phyloP scores from a whole-genome alignment of 306 rosid species.

The Quercus robur region DNA sequence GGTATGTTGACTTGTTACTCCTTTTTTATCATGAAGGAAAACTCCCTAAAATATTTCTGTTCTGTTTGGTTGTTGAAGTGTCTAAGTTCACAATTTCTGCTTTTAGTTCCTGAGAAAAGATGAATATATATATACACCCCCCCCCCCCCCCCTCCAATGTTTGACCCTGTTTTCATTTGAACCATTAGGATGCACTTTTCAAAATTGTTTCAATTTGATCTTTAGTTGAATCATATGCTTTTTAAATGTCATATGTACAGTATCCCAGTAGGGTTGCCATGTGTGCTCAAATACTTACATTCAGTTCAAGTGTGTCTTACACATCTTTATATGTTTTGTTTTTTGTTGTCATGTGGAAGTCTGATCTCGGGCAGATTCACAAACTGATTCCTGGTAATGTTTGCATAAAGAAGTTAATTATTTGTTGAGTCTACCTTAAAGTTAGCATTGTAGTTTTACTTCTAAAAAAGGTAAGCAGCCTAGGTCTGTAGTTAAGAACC shows the following conservation, averaged over 20 bases:
- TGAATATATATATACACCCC: background rate
- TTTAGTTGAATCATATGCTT: too few species aligned
- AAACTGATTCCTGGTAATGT: slow-evolving; percentile 89
- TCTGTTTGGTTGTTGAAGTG: slow-evolving; percentile 3
- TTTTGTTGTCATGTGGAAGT: slow-evolving; percentile 68
- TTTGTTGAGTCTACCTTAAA: background rate
- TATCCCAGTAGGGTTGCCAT: too few species aligned
- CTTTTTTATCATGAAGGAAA: background rate
- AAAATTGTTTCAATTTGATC: background rate
- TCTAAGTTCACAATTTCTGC: background rate
- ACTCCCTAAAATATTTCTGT: background rate
- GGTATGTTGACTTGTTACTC: slow-evolving; percentile 44
- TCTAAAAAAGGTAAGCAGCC: background rate
- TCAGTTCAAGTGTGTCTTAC: slow-evolving; percentile 39
- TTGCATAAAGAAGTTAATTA: slow-evolving; percentile 23
- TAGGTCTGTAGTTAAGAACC: background rate
- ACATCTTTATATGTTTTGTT: slow-evolving; percentile 29
- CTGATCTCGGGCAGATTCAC: slow-evolving; percentile 89
- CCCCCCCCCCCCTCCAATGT: background rate
- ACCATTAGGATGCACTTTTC: background rate
- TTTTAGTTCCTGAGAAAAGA: background rate
- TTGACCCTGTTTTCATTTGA: background rate
- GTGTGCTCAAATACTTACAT: background rate
- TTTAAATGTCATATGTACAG: too few species aligned
- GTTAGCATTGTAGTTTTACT: background rate